These are phyloP conservation scores for Bjerkandera adusta DNA, from an alignment of 1,284 basidiomycete species.

Conservation along the genomic window DNA sequence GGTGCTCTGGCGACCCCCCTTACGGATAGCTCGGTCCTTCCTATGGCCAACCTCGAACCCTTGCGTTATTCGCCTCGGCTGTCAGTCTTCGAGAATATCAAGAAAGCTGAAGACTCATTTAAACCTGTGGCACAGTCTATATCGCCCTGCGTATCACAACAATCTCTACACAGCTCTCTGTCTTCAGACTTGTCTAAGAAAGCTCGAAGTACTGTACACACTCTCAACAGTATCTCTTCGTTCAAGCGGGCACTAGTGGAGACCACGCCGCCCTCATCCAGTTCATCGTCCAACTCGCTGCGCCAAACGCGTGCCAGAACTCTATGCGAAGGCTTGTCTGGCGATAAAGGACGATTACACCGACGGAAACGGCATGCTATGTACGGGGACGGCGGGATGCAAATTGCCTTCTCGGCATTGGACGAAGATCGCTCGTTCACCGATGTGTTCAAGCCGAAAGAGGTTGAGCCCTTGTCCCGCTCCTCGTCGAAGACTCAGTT, in stretches of 20 bases:
- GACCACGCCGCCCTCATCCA: background rate
- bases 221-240: constrained; percentile 4
- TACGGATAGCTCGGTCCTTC: too few species aligned
- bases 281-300: background rate
- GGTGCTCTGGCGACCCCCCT: too few species aligned
- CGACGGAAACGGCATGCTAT: constrained; percentile 14
- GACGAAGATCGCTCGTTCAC: background rate
- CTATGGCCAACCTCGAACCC: too few species aligned
- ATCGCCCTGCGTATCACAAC: background rate
- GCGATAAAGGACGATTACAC: constrained; percentile 5
- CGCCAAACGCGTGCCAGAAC: constrained; percentile 8
- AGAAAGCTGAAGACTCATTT: too few species aligned
- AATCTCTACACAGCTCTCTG: background rate
- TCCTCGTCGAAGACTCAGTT: background rate
- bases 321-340: constrained; percentile 4
- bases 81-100: too few species aligned
- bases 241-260: background rate
- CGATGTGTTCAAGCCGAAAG: background rate
- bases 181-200: constrained; percentile 13
- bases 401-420: constrained; percentile 4
- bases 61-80: too few species aligned
- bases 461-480: background rate
- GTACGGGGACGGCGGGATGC: constrained; percentile 10
- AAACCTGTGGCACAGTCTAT: too few species aligned
- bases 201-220: constrained; percentile 12